Base-by-base conservation (phyloP, 1,284 basidiomycete species). In the Microbotryomycetes sp. region DNA sequence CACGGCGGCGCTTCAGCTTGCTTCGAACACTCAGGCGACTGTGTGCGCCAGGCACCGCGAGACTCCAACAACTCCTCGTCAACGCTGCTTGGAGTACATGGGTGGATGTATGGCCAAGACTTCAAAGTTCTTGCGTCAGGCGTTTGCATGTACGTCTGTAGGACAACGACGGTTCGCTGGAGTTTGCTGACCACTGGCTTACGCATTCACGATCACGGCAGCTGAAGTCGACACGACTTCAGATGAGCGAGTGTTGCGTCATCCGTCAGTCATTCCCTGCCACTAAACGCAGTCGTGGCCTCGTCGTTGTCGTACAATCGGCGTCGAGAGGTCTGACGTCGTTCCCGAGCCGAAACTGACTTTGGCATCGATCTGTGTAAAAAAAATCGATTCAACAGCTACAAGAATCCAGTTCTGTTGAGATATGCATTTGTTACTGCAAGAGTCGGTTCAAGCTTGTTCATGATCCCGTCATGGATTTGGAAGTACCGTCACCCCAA, bases 401-500 rank as follows among this genome's bases (percentile, higher is more conserved):
- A 65, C 48, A 30, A 54, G 28, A 62, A 59, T 0, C 63, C 63
- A 3, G 53, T 51, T 3, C 54, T 59, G 25, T 54, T 65, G 28
- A 58, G 59, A 29, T 68, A 59, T 60, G 31, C 55, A 42, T 68
- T 63, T 59, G 65, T 60, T 55, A 68, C 64, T 25, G 47, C 54
- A n/a, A 58, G 58, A 29, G 63, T 68, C 15, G 49, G 49, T 0
- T 58, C 56, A 1, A 36, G 58, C 6, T 61, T 68, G 29, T 56
- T 59, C 28, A 45, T 64, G 31, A 51, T 65, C 31, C 66, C 66
- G 9, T 52, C 54, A 56, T 63, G 63, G 59, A 63, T 63, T 22
- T 49, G 64, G 55, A 57, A 65, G 30, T 63, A 68, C 59, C 31
- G 54, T 31, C 26, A 49, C 60, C 36, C 36, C 9, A 19, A 42